Conservation (phyloP, 495 filamentous ascomycete genomes). For the Baudoinia panamericana region DNA sequence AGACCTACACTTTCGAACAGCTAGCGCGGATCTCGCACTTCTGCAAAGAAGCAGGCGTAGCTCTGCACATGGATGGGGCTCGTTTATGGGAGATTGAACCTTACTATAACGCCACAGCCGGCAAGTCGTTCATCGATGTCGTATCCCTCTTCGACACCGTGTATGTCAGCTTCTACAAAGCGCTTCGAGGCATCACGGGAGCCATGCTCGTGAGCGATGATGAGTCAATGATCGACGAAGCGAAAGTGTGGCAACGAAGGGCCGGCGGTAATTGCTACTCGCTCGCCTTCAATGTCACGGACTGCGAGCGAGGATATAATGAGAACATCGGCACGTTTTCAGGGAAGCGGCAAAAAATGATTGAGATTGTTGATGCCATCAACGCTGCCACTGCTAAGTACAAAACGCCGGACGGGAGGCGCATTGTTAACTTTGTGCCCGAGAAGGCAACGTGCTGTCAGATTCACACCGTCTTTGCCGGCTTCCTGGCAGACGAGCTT, state of each 20-base stretch:
- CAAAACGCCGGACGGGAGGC: not conserved
- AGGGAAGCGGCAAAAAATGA: constrained; percentile 13
- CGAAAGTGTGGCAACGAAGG: constrained; percentile 13
- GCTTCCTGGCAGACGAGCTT: constrained; percentile 11
- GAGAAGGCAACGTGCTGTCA: constrained; percentile 13
- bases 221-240: constrained; percentile 8
- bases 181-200: constrained; percentile 9
- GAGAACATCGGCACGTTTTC: constrained; percentile 15
- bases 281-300: constrained; percentile 9
- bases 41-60: constrained; percentile 11
- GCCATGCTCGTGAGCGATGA: constrained; percentile 13
- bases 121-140: constrained; percentile 12
- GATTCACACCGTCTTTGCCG: constrained; percentile 5
- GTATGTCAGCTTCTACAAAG: constrained; percentile 20
- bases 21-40: constrained; percentile 8
- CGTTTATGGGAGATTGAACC: constrained; percentile 19
- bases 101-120: constrained; percentile 10
- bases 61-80: constrained; percentile 18
- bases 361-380: constrained; percentile 1
- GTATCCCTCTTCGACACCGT: constrained; percentile 9
- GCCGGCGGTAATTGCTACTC: constrained; percentile 12
- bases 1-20: constrained; percentile 14
- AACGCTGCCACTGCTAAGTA: constrained; percentile 8
- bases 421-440: constrained; percentile 6
- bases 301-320: constrained; percentile 15